A percentile compares a stretch with the other conserved stretches of the same genome.
Evolutionary conservation across 2,329 filamentous ascomycete genomes (phyloP).

Genomic region (Dichotomopilus funicola): DNA sequence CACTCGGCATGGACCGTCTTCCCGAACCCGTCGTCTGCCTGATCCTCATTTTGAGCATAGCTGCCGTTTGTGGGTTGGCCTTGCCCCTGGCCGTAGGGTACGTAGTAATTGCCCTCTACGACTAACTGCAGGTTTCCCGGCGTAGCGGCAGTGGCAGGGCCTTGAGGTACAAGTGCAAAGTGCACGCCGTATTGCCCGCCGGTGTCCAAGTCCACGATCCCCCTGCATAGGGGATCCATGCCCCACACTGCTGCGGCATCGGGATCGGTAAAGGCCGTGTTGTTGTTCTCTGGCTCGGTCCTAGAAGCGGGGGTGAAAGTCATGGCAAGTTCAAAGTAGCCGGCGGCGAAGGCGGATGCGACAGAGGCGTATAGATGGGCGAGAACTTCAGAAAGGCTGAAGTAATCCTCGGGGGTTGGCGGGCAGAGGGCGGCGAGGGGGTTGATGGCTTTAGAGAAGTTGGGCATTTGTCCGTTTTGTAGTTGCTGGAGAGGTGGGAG

Average conservation of each 20-base stretch:
- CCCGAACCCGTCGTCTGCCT: not conserved
- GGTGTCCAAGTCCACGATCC: slow-evolving; percentile 17
- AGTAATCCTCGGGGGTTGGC: slow-evolving; percentile 13
- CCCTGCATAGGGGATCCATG: slow-evolving; percentile 8
- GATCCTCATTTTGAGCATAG: not conserved
- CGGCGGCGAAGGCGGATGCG: slow-evolving; percentile 17
- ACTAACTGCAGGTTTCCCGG: slow-evolving; percentile 8
- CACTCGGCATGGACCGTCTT: slow-evolving; percentile 10
- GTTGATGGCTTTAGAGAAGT: slow-evolving; percentile 4
- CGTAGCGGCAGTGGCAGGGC: not conserved
- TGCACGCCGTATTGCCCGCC: slow-evolving; percentile 14
- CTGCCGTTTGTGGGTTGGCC: not conserved
- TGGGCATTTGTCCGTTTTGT: not conserved
- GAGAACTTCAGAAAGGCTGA: slow-evolving; percentile 13
- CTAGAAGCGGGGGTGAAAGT: not conserved
- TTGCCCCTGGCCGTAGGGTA: not conserved
- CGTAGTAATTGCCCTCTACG: slow-evolving; percentile 5
- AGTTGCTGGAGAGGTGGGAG: slow-evolving; percentile 9
- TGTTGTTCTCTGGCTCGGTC: not conserved
- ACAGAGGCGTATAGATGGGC: slow-evolving; percentile 18
- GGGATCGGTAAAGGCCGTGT: not conserved
- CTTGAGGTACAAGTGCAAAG: slow-evolving; percentile 14
- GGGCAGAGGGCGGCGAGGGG: slow-evolving; percentile 15
- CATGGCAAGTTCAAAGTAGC: slow-evolving; percentile 5
- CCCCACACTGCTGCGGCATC: slow-evolving; percentile 12